These are phyloP conservation scores for Tympanopsis confertula DNA, from an alignment of 2,329 filamentous ascomycete species.

Conservation along the genomic window DNA sequence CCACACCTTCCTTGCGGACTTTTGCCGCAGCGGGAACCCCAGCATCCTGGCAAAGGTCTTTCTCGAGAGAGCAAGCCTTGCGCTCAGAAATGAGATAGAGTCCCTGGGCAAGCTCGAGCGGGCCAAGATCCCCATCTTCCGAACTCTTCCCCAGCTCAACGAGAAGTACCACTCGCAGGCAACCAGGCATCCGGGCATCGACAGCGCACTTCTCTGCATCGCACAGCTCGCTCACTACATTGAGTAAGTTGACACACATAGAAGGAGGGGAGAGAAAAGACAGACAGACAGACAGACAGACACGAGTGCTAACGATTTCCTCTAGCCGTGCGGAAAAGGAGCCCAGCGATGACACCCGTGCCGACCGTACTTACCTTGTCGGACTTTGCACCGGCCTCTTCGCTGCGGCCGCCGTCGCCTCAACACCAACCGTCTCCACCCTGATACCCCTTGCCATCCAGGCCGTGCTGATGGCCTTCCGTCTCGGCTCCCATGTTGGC, in stretches of 20 bases:
- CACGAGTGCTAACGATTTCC: conserved; percentile 14
- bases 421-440: conserved; percentile 47
- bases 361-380: conserved; percentile 38
- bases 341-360: conserved; percentile 36
- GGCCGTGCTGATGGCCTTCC: conserved; percentile 54
- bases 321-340: conserved; percentile 38
- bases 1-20: conserved; percentile 46
- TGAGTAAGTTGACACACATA: conserved; percentile 32
- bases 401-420: conserved; percentile 57
- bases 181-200: conserved; percentile 47
- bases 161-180: conserved; percentile 48
- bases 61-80: conserved; percentile 43
- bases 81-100: conserved; percentile 48
- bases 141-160: conserved; percentile 51
- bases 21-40: conserved; percentile 30
- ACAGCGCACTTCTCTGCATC: conserved; percentile 53
- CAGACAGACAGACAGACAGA: background rate
- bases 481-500: conserved; percentile 44
- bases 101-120: conserved; percentile 43
- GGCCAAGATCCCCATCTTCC: conserved; percentile 46
- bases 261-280: background rate
- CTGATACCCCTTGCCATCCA: conserved; percentile 52
- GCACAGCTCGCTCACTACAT: conserved; percentile 60
- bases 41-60: conserved; percentile 48
- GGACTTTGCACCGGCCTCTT: conserved; percentile 61